These are phyloP conservation scores for Heritiera fomes DNA, from an alignment of 345 rosid species.

Conservation along the genomic window DNA sequence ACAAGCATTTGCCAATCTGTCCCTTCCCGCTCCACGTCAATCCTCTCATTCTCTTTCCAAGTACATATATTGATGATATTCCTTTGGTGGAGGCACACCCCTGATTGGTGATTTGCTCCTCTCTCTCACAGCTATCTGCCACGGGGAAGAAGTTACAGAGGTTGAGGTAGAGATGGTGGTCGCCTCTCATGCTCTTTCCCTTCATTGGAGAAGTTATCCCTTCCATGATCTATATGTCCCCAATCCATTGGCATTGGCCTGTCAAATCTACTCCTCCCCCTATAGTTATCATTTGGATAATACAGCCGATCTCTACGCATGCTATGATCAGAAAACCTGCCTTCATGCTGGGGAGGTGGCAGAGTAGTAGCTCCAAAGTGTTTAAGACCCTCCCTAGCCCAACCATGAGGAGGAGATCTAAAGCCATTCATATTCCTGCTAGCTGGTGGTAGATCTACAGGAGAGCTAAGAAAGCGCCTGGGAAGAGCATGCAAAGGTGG, in stretches of 20 bases:
- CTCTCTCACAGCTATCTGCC: slow-evolving; percentile 80
- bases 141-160: slow-evolving; percentile 38
- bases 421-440: slow-evolving; percentile 56
- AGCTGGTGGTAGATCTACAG: slow-evolving; percentile 54
- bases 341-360: slow-evolving; percentile 66
- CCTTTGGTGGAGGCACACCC: slow-evolving; percentile 48
- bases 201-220: slow-evolving; percentile 49
- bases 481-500: slow-evolving; percentile 48
- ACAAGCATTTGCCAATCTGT: slow-evolving; percentile 54
- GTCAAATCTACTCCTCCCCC: slow-evolving; percentile 56
- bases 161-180: slow-evolving; percentile 47
- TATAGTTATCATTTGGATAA: slow-evolving; percentile 31
- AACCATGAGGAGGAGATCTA: slow-evolving; percentile 51
- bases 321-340: slow-evolving; percentile 55
- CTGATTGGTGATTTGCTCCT: slow-evolving; percentile 82
- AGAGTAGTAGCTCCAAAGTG: slow-evolving; percentile 50
- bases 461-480: slow-evolving; percentile 62
- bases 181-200: slow-evolving; percentile 63
- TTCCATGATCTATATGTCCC: slow-evolving; percentile 59
- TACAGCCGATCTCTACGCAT: slow-evolving; percentile 29
- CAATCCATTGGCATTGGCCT: slow-evolving; percentile 57
- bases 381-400: slow-evolving; percentile 63
- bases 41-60: slow-evolving; percentile 56
- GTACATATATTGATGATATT: slow-evolving; percentile 54
- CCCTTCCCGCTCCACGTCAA: slow-evolving; percentile 48